Base-by-base conservation (phyloP, 2,329 filamentous ascomycete species). In the Neopestalotiopsis rosae region DNA sequence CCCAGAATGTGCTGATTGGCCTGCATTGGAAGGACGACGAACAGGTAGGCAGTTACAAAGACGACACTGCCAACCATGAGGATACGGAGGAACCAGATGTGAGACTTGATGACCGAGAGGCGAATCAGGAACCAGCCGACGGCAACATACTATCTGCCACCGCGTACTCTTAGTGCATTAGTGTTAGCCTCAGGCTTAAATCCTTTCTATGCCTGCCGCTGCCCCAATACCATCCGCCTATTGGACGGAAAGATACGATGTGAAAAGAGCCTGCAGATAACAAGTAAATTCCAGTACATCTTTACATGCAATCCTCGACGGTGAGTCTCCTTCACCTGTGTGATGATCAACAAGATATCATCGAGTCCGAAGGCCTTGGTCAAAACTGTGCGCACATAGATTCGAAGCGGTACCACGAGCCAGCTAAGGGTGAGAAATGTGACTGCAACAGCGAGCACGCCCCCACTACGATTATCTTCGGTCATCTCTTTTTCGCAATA, bases 91-190 rank as follows among this genome's bases (percentile, higher is more conserved):
- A 66, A 24, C 5, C 57, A 34, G 5, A 66, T 56, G 32, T 69
- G 67, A 9, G 45, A 17, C 34, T 34, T 42, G 20, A 61, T 34
- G 63, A 62, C 45, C 28, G 67, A 63, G n/a, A 69, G 58, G 17
- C 62, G 62, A n/a, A 69, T 52, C 13, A 69, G 57, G 30, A 69
- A 69, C 20, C 66, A 14, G 12, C 67, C 67, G n/a, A 69, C 20
- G 10, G 56, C 56, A 24, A 69, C n/a, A n/a, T n/a, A n/a, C n/a
- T n/a, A 28, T 32, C n/a, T 49, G 61, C n/a, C 61, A 52, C 9
- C 28, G 38, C 63, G 40, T 61, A 69, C 67, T 17, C 32, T 61
- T 56, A 69, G 24, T 7, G 67, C 67, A 10, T 24, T 62, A 12
- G 30, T 59, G 9, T 45, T 61, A 24, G 65, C 52, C 24, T 49